phyloP scores from a whole-genome alignment of 768 basidiomycete genomes.

The Panaeolus papilionaceus region DNA sequence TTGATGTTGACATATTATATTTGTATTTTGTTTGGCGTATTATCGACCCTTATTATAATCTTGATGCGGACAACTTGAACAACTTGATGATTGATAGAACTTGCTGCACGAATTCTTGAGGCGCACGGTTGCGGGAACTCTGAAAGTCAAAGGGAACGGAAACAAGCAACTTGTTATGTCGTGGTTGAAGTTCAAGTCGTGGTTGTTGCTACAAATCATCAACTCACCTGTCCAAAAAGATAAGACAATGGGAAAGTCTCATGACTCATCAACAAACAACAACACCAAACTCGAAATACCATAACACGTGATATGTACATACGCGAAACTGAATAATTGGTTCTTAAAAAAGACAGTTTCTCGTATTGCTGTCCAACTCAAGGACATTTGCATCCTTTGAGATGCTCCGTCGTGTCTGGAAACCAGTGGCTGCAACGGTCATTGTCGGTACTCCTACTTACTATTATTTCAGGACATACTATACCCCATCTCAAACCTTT shows the following conservation, averaged over 20 bases:
- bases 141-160: background rate
- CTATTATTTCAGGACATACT: conserved; percentile 54
- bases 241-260: conserved; percentile 13
- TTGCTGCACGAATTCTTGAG: background rate
- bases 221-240: conserved; percentile 7
- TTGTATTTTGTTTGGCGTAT: background rate
- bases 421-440: conserved; percentile 63
- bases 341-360: background rate
- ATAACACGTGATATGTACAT: background rate
- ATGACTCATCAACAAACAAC: conserved; percentile 4
- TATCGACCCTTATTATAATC: background rate
- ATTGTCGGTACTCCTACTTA: conserved; percentile 65
- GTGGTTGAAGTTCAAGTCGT: conserved; percentile 9
- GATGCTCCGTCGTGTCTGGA: conserved; percentile 76
- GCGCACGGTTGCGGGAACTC: conserved; percentile 1
- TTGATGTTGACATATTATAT: background rate
- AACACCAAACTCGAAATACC: background rate
- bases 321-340: background rate
- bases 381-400: conserved; percentile 18
- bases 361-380: background rate
- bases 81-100: background rate
- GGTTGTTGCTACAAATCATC: background rate
- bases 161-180: conserved; percentile 3
- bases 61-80: conserved; percentile 1
- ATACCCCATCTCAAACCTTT: conserved; percentile 56